Conservation (phyloP, 495 filamentous ascomycete genomes). For the Penicillium fimorum region DNA sequence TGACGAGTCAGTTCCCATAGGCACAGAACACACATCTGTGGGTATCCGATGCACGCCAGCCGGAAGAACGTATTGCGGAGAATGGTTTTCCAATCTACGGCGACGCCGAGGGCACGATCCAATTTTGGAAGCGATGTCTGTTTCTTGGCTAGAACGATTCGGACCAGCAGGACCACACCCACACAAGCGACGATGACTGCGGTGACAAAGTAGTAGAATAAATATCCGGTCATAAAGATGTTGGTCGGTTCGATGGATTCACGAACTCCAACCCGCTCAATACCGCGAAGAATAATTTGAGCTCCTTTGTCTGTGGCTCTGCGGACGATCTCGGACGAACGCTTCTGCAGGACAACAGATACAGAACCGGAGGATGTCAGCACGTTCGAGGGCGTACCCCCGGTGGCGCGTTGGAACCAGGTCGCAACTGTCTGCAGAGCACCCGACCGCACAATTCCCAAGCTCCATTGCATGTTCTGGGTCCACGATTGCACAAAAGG, state of each 20-base stretch:
- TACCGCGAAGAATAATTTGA: constrained; percentile 73
- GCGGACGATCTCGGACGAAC: constrained; percentile 48
- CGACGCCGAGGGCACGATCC: constrained; percentile 61
- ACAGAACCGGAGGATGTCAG: constrained; percentile 67
- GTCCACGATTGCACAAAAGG: constrained; percentile 92
- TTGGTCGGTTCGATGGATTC: constrained; percentile 84
- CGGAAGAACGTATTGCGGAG: constrained; percentile 91
- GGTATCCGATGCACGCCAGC: constrained; percentile 83
- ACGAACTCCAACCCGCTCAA: constrained; percentile 83
- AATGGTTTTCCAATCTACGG: constrained; percentile 81
- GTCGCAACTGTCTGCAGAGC: constrained; percentile 86
- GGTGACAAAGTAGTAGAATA: constrained; percentile 86
- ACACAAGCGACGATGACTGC: constrained; percentile 69
- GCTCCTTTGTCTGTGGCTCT: constrained; percentile 44
- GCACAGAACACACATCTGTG: constrained; percentile 86
- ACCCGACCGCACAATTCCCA: constrained; percentile 84
- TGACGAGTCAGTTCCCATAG: constrained; percentile 86
- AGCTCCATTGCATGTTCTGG: constrained; percentile 95
- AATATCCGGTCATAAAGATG: constrained; percentile 86
- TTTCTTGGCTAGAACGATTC: constrained; percentile 64
- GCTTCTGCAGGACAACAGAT: constrained; percentile 83
- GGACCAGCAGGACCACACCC: constrained; percentile 73
- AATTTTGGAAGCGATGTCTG: constrained; percentile 77
- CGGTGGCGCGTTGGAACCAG: constrained; percentile 95
- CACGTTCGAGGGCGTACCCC: constrained; percentile 76